These are phyloP conservation scores for Moricandia moricandioides DNA, from an alignment of 345 rosid species.

Conservation along the genomic window DNA sequence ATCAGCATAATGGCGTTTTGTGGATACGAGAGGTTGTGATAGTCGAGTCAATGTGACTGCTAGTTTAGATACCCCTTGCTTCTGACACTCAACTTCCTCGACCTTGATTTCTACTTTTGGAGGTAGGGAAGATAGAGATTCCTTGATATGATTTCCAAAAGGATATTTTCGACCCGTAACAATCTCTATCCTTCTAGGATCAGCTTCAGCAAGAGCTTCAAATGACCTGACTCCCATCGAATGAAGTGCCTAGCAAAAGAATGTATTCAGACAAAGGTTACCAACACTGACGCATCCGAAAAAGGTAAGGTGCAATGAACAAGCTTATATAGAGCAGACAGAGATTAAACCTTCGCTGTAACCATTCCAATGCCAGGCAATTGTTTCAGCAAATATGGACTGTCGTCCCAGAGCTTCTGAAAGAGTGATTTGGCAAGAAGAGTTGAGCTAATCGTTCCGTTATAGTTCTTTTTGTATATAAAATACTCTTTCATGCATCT, in stretches of 20 bases:
- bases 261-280: constrained; percentile 17
- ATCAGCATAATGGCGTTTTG: constrained; percentile 87
- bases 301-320: neutral
- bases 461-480: constrained; percentile 73
- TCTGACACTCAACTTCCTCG: constrained; percentile 57
- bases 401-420: constrained; percentile 97
- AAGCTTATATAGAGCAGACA: neutral
- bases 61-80: constrained; percentile 59
- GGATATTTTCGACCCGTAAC: constrained; percentile 91
- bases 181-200: constrained; percentile 94
- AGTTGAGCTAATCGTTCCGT: constrained; percentile 68
- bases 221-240: constrained; percentile 89
- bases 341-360: constrained; percentile 75
- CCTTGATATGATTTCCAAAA: constrained; percentile 95
- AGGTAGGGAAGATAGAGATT: constrained; percentile 76
- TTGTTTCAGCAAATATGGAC: constrained; percentile 88
- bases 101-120: constrained; percentile 70
- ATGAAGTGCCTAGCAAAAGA: constrained; percentile 64
- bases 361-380: constrained; percentile 97
- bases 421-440: constrained; percentile 82
- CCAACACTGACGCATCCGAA: neutral
- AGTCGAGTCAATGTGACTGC: constrained; percentile 68
- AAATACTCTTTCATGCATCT: constrained; percentile 97
- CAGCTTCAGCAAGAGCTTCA: constrained; percentile 82
- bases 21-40: constrained; percentile 54